phyloP scores from a whole-genome alignment of 768 basidiomycete species.

The Fomitopsis serialis region DNA sequence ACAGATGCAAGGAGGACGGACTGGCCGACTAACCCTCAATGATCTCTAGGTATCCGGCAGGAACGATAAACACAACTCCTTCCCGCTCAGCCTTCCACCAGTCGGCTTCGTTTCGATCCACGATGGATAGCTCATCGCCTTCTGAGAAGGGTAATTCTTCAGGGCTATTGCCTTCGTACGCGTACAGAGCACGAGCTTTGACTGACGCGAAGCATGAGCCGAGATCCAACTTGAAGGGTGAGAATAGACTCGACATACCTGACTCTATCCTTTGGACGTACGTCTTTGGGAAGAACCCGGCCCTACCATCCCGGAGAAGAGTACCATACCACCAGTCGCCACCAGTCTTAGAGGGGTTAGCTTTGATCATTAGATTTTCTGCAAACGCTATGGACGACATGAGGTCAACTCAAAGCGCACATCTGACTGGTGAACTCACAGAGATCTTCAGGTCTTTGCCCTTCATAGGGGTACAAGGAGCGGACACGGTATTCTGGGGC shows the following conservation, averaged over 20 bases:
- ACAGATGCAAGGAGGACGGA: constrained; percentile 46
- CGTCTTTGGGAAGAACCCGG: constrained; percentile 87
- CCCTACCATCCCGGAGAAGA: constrained; percentile 52
- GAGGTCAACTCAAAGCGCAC: constrained; percentile 4
- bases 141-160: constrained; percentile 87
- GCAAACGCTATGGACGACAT: constrained; percentile 53
- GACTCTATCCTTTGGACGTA: constrained; percentile 73
- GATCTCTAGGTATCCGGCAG: constrained; percentile 85
- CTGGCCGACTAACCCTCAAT: constrained; percentile 80
- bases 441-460: constrained; percentile 84
- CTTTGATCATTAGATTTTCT: constrained; percentile 71
- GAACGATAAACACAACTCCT: constrained; percentile 85
- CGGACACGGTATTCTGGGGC: constrained; percentile 65
- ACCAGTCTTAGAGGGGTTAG: constrained; percentile 80
- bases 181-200: constrained; percentile 75
- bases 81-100: constrained; percentile 97
- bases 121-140: constrained; percentile 71
- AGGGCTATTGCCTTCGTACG: constrained; percentile 60
- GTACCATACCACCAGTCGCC: constrained; percentile 95
- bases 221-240: too few relatives aligned
- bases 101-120: constrained; percentile 78
- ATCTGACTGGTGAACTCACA: constrained; percentile 41
- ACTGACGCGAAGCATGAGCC: constrained; percentile 28
- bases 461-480: constrained; percentile 80
- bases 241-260: constrained; percentile 39